Conservation (phyloP, 768 basidiomycete genomes). For the Punctularia strigosozonata region DNA sequence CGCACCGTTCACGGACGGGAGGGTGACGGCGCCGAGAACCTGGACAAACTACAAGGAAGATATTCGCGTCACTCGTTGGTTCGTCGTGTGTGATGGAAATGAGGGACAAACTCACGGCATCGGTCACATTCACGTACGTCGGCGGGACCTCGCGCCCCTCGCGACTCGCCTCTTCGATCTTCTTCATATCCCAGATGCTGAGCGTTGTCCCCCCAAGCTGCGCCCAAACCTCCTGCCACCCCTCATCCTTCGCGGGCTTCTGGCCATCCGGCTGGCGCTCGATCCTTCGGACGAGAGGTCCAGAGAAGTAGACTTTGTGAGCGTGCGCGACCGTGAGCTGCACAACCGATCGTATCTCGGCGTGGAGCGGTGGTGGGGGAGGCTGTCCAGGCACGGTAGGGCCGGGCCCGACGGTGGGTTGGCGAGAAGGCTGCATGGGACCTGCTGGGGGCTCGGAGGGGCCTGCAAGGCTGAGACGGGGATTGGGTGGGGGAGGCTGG, state of each 20-base stretch:
- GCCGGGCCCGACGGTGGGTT: conserved; percentile 10
- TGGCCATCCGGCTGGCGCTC: conserved; percentile 74
- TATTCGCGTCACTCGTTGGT: conserved; percentile 6
- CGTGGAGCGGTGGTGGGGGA: conserved; percentile 42
- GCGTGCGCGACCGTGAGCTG: conserved; percentile 64
- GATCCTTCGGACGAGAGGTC: conserved; percentile 63
- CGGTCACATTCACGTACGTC: conserved; percentile 77
- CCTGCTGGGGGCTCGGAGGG: neutral
- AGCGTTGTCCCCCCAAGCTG: conserved; percentile 84
- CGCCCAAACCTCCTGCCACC: conserved; percentile 81
- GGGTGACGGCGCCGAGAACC: conserved; percentile 63
- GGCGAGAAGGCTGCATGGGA: neutral
- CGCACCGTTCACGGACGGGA: conserved; percentile 36
- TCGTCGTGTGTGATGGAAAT: too few species aligned
- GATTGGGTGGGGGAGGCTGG: conserved; percentile 4
- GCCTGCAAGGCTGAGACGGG: neutral
- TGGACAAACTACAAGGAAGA: conserved; percentile 52
- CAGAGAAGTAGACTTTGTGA: conserved; percentile 82
- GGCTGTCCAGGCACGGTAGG: conserved; percentile 15
- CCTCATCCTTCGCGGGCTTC: conserved; percentile 57
- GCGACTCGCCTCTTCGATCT: conserved; percentile 74
- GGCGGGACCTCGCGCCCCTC: conserved; percentile 78
- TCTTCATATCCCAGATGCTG: conserved; percentile 86
- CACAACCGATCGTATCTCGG: conserved; percentile 75
- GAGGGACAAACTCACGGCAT: conserved; percentile 57